phyloP scores from a whole-genome alignment of 148 eudicot genomes.

The Spergularia bocconei region DNA sequence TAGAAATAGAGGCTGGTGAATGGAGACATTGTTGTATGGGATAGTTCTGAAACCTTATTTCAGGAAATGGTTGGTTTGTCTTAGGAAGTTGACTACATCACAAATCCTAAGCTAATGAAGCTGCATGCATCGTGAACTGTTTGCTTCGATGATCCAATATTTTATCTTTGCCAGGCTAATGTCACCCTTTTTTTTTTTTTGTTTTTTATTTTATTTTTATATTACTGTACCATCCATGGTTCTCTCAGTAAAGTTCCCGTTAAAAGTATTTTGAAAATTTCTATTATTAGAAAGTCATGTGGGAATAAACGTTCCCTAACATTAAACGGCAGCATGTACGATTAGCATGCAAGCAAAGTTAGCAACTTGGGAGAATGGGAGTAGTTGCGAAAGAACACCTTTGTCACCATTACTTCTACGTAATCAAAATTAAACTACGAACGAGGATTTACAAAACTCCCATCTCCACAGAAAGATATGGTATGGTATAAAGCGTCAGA shows the following conservation, averaged over 20 bases:
- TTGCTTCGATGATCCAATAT: not conserved
- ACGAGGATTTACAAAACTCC: slow-evolving; percentile 6
- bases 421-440: not conserved
- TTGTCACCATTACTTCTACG: not conserved
- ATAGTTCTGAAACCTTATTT: not conserved
- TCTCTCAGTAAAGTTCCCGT: no score
- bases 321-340: no score
- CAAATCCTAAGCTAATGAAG: not conserved
- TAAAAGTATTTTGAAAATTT: no score
- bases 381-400: no score
- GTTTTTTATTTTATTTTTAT: no score
- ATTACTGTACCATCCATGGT: no score
- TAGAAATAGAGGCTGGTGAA: not conserved
- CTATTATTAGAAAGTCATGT: no score
- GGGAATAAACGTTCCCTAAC: no score
- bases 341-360: no score
- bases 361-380: no score
- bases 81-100: not conserved
- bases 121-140: not conserved
- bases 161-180: no score
- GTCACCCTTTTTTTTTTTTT: no score
- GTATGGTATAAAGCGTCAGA: not conserved
- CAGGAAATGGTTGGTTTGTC: not conserved
- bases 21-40: slow-evolving; percentile 2
- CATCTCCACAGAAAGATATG: not conserved